A percentile compares a stretch with the other conserved stretches of the same genome.
Conservation (phyloP, 768 basidiomycete species). For the Lentinus brumalis region DNA sequence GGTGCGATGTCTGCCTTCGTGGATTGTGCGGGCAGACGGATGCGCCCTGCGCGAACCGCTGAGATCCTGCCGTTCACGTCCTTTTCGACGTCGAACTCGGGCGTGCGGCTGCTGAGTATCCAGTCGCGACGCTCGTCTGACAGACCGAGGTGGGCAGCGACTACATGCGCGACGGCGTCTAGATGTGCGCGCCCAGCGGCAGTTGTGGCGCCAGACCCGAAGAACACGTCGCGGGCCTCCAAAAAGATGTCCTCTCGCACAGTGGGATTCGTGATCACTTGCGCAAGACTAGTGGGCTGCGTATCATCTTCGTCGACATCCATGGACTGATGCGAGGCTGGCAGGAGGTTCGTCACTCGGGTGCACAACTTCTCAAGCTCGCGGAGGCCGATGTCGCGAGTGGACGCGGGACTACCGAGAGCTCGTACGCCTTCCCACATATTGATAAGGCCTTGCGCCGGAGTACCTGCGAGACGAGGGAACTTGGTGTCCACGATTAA, state of each 20-base stretch:
- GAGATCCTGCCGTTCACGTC: conserved; percentile 62
- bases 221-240: conserved; percentile 90
- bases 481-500: conserved; percentile 72
- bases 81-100: conserved; percentile 68
- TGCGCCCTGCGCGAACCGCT: conserved; percentile 64
- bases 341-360: conserved; percentile 65
- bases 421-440: conserved; percentile 68
- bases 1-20: conserved; percentile 38
- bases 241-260: conserved; percentile 88
- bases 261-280: conserved; percentile 66
- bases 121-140: conserved; percentile 71
- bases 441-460: conserved; percentile 54
- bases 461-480: conserved; percentile 53
- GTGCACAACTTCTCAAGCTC: conserved; percentile 85
- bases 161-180: conserved; percentile 49
- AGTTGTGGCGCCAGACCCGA: conserved; percentile 67
- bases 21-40: conserved; percentile 52
- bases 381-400: conserved; percentile 68
- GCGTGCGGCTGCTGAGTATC: conserved; percentile 65
- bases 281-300: conserved; percentile 34
- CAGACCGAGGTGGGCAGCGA: conserved; percentile 67
- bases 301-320: conserved; percentile 38
- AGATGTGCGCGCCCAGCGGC: conserved; percentile 50
- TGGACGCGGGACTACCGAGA: conserved; percentile 52
- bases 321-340: conserved; percentile 47